Evolutionary conservation across 768 basidiomycete species (phyloP).

Genomic region (Butyriboletus loyo): DNA sequence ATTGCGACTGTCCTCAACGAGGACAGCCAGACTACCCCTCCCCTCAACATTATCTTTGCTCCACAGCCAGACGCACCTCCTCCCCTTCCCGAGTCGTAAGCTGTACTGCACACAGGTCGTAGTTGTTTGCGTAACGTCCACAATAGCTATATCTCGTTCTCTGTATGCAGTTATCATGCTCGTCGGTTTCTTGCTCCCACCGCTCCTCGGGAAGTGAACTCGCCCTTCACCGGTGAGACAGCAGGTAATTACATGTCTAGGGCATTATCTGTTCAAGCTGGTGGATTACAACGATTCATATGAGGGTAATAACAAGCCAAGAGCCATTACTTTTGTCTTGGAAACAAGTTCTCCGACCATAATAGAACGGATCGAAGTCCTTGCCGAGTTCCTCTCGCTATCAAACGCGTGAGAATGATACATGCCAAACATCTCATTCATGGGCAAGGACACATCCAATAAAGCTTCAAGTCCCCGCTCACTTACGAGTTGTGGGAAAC

Average conservation of each 20-base stretch:
- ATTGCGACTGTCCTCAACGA: conserved; percentile 82
- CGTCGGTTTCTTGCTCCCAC: neutral
- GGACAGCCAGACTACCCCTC: conserved; percentile 82
- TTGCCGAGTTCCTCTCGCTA: neutral
- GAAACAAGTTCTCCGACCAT: neutral
- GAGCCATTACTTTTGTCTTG: neutral
- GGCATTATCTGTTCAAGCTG: neutral
- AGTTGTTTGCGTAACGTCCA: conserved; percentile 9
- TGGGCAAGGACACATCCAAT: neutral
- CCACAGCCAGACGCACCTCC: conserved; percentile 82
- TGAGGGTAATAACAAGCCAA: neutral
- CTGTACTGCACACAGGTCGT: neutral
- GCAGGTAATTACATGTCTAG: neutral
- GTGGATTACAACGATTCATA: neutral
- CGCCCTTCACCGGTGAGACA: neutral
- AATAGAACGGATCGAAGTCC: neutral
- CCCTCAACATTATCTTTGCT: conserved; percentile 78
- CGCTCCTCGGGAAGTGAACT: neutral
- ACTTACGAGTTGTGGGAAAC: neutral
- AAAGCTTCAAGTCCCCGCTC: neutral
- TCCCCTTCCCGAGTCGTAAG: conserved; percentile 52
- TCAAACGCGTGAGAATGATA: too few relatives aligned
- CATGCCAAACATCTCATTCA: neutral
- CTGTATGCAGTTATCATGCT: conserved; percentile 22
- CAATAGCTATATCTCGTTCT: conserved; percentile 16